A percentile compares a stretch with the other conserved stretches of the same genome.
Conservation (phyloP, 345 rosid species). For the Laguncularia racemosa region DNA sequence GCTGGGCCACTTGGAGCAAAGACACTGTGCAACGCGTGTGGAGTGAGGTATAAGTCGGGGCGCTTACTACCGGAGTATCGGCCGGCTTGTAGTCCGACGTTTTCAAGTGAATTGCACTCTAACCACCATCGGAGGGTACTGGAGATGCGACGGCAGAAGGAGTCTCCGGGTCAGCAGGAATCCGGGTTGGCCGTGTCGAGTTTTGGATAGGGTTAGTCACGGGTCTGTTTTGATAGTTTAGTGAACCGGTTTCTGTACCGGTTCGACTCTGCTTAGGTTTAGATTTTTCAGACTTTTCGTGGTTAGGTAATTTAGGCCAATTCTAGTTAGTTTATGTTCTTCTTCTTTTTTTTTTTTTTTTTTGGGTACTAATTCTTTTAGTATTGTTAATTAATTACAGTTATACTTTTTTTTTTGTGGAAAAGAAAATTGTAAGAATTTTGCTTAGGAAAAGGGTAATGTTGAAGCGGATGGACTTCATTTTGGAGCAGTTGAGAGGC, state of each 20-base stretch:
- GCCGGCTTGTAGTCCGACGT: conserved; percentile 92
- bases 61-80: conserved; percentile 82
- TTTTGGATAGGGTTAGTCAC: conserved; percentile 29
- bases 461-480: no score
- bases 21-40: conserved; percentile 90
- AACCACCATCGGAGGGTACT: conserved; percentile 85
- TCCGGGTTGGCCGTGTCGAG: conserved; percentile 32
- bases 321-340: no score
- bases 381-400: no score
- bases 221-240: not conserved
- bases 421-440: no score
- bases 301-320: no score
- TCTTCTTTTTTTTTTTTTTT: no score
- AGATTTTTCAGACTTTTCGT: no score
- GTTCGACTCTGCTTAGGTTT: conserved; percentile 10
- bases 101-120: conserved; percentile 65
- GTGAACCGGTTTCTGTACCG: conserved; percentile 11
- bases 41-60: conserved; percentile 89
- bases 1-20: conserved; percentile 86
- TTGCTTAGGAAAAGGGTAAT: no score
- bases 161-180: conserved; percentile 6
- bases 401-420: no score
- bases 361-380: no score
- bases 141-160: conserved; percentile 71
- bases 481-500: no score